These are phyloP conservation scores for Diospyros kaki DNA, from an alignment of 148 eudicot species.

Conservation along the genomic window DNA sequence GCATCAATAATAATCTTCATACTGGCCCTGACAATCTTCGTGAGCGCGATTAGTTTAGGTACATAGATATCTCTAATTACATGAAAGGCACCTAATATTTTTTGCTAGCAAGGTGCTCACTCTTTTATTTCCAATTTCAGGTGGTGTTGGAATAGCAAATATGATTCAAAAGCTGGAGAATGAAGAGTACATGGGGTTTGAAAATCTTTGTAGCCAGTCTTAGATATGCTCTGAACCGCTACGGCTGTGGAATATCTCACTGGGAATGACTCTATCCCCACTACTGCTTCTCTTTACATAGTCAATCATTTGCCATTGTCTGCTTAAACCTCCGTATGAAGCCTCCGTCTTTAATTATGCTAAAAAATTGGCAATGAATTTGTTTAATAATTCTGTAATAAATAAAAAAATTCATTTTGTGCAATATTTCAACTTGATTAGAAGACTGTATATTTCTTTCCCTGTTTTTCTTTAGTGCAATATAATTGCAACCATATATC, in stretches of 20 bases:
- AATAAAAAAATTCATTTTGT: neutral
- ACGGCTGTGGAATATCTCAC: neutral
- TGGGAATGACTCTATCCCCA: neutral
- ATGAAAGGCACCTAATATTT: neutral
- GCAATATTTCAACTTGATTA: neutral
- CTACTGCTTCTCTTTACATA: conserved; percentile 2
- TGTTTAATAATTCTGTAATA: neutral
- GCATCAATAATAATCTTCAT: conserved; percentile 53
- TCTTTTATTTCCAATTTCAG: conserved; percentile 12
- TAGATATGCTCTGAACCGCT: neutral
- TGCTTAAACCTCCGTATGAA: neutral
- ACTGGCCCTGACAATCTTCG: conserved; percentile 43
- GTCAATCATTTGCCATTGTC: neutral
- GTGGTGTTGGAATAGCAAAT: conserved; percentile 47
- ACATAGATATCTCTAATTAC: neutral
- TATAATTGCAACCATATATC: too few species aligned
- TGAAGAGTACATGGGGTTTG: conserved; percentile 61
- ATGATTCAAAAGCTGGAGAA: conserved; percentile 46
- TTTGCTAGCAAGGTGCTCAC: neutral
- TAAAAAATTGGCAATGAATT: neutral
- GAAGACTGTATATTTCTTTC: conserved; percentile 3
- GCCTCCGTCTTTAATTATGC: neutral
- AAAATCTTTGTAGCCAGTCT: conserved; percentile 31
- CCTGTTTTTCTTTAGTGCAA: neutral
- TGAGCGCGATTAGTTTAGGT: conserved; percentile 49